Evolutionary conservation across 2,329 filamentous ascomycete species (phyloP), one percentile per base, ranked within the genome.

Genomic region (Tympanopsis confertula): DNA sequence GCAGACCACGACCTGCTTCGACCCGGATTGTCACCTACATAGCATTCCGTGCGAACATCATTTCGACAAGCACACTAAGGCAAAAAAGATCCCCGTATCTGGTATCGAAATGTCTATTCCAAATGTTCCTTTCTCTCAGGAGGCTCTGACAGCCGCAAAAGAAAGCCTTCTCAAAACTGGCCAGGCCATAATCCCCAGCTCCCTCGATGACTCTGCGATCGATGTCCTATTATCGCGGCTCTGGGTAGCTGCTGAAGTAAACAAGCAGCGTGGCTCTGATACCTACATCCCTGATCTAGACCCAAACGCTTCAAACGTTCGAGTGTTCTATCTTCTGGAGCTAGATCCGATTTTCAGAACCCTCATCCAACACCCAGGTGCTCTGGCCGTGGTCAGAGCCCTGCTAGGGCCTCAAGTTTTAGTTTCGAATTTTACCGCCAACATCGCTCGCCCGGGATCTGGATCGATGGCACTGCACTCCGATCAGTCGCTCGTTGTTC

Each of bases 351-450:
- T 45, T 18, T 45, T 47, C 20, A 41, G 45, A 3, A 42, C 44
- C 20, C 36, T 46, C 1, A 41, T 45, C 20, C 35, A 28, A 1
- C 41, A 46, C 41, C 53, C 53, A 3, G 48, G 45, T 1, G 49
- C 45, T n/a, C 36, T 54, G 7, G 42, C 47, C 14, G 47, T 54
- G 47, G 50, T 54, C 17, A 44, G 50, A 36, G 44, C 44, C 1
- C 43, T 54, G 3, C 46, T 58, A 0, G 52, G 51, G 3, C 46
- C 51, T 4, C 43, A 46, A 5, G 52, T 55, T 44, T 41, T 57
- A 7, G 50, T 58, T 38, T 50, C 45, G 14, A 57, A 58, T 42
- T 58, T 59, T 41, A 56, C 53, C 3, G 52, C 52, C 35, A 57
- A 57, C 39, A 57, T 58, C 33, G 54, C 53, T 7, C 47, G 52